Evolutionary conservation across 2,329 filamentous ascomycete genomes (phyloP).

Genomic region (Fusarium foetens): DNA sequence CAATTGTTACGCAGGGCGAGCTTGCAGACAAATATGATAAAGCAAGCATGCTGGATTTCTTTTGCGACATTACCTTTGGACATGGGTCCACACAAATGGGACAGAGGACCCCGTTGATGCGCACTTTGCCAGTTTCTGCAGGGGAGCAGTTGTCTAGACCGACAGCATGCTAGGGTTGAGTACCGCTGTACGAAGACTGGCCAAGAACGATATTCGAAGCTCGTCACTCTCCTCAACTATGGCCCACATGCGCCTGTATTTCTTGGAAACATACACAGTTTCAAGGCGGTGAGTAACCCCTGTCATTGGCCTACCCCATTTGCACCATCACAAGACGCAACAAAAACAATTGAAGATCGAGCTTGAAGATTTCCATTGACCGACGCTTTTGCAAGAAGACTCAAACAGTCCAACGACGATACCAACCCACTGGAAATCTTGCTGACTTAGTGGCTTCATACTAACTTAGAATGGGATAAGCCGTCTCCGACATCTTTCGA

Average conservation of each 20-base stretch:
- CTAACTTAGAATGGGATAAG: conserved; percentile 38
- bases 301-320: neutral
- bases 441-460: conserved; percentile 24
- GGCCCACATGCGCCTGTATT: conserved; percentile 23
- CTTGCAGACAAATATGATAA: conserved; percentile 36
- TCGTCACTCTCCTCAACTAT: conserved; percentile 19
- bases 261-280: conserved; percentile 18
- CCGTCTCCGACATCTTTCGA: conserved; percentile 22
- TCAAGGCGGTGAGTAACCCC: conserved; percentile 19
- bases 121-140: conserved; percentile 36
- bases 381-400: neutral
- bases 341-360: neutral
- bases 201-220: conserved; percentile 29
- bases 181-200: conserved; percentile 11
- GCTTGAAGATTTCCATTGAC: conserved; percentile 2
- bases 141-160: conserved; percentile 36
- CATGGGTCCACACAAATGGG: conserved; percentile 38
- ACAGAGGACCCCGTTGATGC: conserved; percentile 33
- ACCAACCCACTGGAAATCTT: conserved; percentile 34
- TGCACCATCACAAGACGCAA: neutral
- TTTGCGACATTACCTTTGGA: conserved; percentile 39
- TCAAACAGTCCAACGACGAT: conserved; percentile 21
- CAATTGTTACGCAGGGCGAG: conserved; percentile 37
- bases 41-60: conserved; percentile 37
- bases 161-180: conserved; percentile 28